These are phyloP conservation scores for Aureobasidium vineae DNA, from an alignment of 2,329 filamentous ascomycete genomes.

Conservation along the genomic window DNA sequence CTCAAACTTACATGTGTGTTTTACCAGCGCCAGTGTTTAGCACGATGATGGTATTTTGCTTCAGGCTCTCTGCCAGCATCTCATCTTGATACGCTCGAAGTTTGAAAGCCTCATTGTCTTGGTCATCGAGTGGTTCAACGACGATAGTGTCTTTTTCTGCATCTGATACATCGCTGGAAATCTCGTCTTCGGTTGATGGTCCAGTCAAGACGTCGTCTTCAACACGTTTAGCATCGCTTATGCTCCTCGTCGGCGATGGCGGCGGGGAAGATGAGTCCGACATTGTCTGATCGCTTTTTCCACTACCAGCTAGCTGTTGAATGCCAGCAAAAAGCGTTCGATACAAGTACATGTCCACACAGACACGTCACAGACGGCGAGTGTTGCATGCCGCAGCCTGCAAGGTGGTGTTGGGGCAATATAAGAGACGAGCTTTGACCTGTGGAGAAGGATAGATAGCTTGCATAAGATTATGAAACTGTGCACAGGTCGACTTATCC, in stretches of 20 bases:
- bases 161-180: background rate
- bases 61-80: conserved; percentile 49
- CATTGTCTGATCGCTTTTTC: background rate
- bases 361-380: background rate
- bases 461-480: background rate
- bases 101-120: conserved; percentile 18
- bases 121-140: background rate
- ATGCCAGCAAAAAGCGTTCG: background rate
- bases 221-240: conserved; percentile 9
- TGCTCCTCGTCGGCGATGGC: background rate
- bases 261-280: background rate
- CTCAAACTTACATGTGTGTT: conserved; percentile 41
- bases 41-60: conserved; percentile 48
- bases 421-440: conserved; percentile 7
- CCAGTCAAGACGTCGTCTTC: background rate
- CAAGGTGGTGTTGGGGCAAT: conserved; percentile 9
- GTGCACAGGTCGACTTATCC: background rate
- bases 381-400: background rate
- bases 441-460: background rate
- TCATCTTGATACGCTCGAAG: conserved; percentile 51
- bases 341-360: background rate
- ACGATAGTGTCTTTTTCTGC: background rate
- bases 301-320: conserved; percentile 1
- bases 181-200: background rate
- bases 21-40: conserved; percentile 54